Evolutionary conservation across 192 early-diverging fungal genomes (phyloP).

Genomic region (Bifiguratus adelaidae): DNA sequence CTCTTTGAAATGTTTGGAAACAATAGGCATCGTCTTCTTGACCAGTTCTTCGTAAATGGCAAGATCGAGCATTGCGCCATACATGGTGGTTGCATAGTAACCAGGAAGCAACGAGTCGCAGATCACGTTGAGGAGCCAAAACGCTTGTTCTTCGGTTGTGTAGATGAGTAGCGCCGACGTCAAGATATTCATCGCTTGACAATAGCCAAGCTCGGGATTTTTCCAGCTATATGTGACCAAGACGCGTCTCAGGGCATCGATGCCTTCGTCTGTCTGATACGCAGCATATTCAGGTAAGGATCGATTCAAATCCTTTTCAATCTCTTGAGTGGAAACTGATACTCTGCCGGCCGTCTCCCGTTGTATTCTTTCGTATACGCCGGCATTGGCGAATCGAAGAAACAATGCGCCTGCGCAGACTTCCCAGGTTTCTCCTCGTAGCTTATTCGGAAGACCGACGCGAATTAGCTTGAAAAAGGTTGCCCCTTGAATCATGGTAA

Average conservation of each 20-base stretch:
- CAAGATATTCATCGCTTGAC: constrained; percentile 94
- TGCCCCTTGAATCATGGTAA: constrained; percentile 67
- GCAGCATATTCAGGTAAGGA: constrained; percentile 78
- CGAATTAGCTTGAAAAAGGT: constrained; percentile 75
- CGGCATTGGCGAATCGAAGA: constrained; percentile 68
- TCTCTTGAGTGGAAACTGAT: constrained; percentile 75
- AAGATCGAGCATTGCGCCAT: constrained; percentile 81
- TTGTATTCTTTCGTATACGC: constrained; percentile 59
- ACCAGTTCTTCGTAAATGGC: constrained; percentile 75
- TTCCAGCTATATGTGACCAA: constrained; percentile 59
- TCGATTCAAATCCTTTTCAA: constrained; percentile 84
- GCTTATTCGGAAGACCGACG: constrained; percentile 66
- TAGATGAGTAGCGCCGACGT: constrained; percentile 78
- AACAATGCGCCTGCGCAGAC: constrained; percentile 73
- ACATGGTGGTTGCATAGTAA: constrained; percentile 70
- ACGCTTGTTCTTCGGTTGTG: constrained; percentile 84
- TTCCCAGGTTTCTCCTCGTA: constrained; percentile 92
- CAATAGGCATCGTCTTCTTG: constrained; percentile 70
- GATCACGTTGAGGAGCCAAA: constrained; percentile 73
- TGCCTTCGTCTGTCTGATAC: constrained; percentile 74
- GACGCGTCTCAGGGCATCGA: constrained; percentile 71
- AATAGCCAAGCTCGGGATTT: constrained; percentile 78
- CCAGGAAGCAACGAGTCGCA: constrained; percentile 73
- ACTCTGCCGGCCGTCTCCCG: constrained; percentile 44
- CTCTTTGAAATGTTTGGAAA: constrained; percentile 57